These are phyloP conservation scores for Raffaelea albimanens DNA, from an alignment of 2,329 filamentous ascomycete genomes.

Conservation along the genomic window DNA sequence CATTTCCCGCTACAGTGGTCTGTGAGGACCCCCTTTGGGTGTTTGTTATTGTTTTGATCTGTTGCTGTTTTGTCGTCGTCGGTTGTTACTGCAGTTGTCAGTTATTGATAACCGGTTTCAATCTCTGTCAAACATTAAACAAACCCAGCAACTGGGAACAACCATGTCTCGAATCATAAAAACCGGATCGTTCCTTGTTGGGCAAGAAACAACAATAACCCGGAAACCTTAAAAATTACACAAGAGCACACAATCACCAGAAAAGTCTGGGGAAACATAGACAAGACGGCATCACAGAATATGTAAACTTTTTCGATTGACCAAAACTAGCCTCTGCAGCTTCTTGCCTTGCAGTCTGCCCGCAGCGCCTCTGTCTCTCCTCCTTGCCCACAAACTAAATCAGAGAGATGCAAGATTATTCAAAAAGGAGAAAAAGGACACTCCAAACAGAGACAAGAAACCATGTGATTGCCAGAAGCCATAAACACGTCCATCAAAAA, in stretches of 20 bases:
- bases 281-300: not conserved
- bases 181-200: too few relatives aligned
- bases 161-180: too few relatives aligned
- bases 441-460: not conserved
- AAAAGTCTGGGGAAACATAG: not conserved
- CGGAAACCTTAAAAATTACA: too few relatives aligned
- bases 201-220: too few relatives aligned
- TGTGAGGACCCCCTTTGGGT: too few relatives aligned
- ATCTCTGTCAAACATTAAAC: too few relatives aligned
- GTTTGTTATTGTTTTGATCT: too few relatives aligned
- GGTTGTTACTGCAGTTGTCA: too few relatives aligned
- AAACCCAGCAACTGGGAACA: too few relatives aligned
- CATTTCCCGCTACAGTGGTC: too few relatives aligned
- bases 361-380: not conserved
- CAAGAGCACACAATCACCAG: not conserved
- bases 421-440: not conserved
- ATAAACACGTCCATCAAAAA: constrained; percentile 26
- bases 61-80: too few relatives aligned
- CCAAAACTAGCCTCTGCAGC: constrained; percentile 32
- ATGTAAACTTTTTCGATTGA: constrained; percentile 12
- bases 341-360: constrained; percentile 13
- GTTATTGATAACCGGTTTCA: too few relatives aligned
- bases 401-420: not conserved
- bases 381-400: not conserved
- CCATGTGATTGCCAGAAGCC: constrained; percentile 21